Evolutionary conservation across 192 early-diverging fungal species (phyloP).

Genomic region (Umbelopsis ramanniana): DNA sequence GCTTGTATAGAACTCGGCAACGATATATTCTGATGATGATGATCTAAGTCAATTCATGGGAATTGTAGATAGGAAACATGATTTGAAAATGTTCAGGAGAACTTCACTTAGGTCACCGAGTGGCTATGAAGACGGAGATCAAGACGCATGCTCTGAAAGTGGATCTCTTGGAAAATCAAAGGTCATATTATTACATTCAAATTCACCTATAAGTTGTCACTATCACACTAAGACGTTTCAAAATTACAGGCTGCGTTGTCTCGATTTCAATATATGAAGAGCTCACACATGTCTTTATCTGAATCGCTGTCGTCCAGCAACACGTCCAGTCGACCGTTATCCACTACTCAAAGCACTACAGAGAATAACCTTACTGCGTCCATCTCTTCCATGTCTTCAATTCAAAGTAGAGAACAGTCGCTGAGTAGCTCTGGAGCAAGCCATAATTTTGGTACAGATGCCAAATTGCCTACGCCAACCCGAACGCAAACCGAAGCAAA

Average conservation of each 20-base stretch:
- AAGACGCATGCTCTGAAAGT: neutral
- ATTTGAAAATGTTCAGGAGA: conserved; percentile 17
- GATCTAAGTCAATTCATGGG: conserved; percentile 14
- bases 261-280: conserved; percentile 14
- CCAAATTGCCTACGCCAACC: neutral
- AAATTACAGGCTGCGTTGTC: neutral
- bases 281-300: neutral
- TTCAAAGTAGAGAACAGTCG: conserved; percentile 13
- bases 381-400: conserved; percentile 6
- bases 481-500: neutral
- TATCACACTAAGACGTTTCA: no score
- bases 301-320: conserved; percentile 14
- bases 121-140: neutral
- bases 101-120: neutral
- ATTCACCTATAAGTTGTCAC: no score
- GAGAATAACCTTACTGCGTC: conserved; percentile 6
- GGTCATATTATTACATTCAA: neutral
- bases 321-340: conserved; percentile 6
- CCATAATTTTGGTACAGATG: neutral
- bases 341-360: conserved; percentile 8
- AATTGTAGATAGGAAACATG: neutral
- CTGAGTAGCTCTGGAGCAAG: conserved; percentile 15
- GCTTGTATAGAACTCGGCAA: neutral
- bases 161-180: conserved; percentile 10
- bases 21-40: neutral